Evolutionary conservation across 345 rosid species (phyloP), one percentile per base, ranked within the genome.

Genomic region (Syzygium grande): DNA sequence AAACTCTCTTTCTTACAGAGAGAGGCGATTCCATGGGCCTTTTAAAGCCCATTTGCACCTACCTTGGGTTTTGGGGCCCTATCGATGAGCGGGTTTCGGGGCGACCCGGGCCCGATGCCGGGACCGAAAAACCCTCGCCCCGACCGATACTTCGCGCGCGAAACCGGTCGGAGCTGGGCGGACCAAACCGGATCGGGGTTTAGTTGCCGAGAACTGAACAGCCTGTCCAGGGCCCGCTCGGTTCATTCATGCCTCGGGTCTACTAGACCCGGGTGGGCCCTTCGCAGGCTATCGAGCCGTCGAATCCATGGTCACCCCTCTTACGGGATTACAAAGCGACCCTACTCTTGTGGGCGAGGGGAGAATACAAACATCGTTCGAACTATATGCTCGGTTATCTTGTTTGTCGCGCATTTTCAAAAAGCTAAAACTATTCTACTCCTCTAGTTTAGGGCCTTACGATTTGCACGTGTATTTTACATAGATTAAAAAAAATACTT

Each of bases 251-350:
- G 46, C 12, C 79, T 68, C 13, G 13, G 78, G 78, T 5, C 1
- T 29, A 7, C 22, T 29, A 29, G 77, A 63, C 77, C 3, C 5
- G 3, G 21, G 77, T 29, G 15, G 73, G 34, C 34, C 21, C 38
- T 63, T 63, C 15, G 11, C 21, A 0, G 0, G 21, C 43, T 30
- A 29, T 30, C 0, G 6, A 65, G 43, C 2, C 3, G 1, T 16
- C 10, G 22, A 30, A 30, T 65, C 43, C 41, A 30, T 17, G 49
- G 19, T 73, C 46, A 73, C 4, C 25, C 34, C 12, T 68, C 23
- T 73, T 19, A 34, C 1, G 49, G 25, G 25, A 5, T 73, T 9
- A 34, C 19, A 34, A 3, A 3, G 1, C 7, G 3, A 34, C 7
- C 4, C 25, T 4, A 9, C 2, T 68, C 49, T 9, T 5, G 25